Evolutionary conservation across 805 yeast species (phyloP), one percentile per base, ranked within the genome.

Genomic region (Isabelozyma heimii): DNA sequence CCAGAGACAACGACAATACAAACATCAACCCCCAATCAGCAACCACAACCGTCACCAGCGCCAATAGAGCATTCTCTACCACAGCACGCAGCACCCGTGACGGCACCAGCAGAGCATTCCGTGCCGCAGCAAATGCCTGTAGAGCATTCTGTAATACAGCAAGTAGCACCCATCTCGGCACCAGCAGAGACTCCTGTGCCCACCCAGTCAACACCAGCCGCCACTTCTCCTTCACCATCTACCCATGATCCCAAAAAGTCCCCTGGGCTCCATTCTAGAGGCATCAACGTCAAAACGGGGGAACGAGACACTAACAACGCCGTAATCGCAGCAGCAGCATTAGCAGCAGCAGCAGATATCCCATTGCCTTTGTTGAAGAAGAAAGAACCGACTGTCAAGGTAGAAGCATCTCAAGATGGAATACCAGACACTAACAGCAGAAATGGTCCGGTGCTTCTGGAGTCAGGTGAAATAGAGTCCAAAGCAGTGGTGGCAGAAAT

Each of bases 291-390:
- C 14, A 42, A 42, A n/a, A 63, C 67, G 13, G 70, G 72, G 1
- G 63, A 63, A 48, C 48, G 74, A 42, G 69, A 63, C 45, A 65
- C 57, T 30, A 68, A 67, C 44, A 79, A 83, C 56, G 89, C 88
- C 0, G 75, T 78, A 56, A 85, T 87, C 8, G 94, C 92, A 0
- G 94, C 94, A 1, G 92, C 91, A 8, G 92, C 92, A 0, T 70
- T 87, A 45, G 90, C 91, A 3, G 89, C 88, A 0, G 94, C 92
- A 0, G 91, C 91, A 2, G 88, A 84, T 12, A 77, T 82, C 12
- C 94, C 94, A 1, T 61, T 87, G 35, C 91, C 91, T 1, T 57
- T 72, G 45, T 45, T 47, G 28, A 53, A 49, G 40, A 67, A 66
- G 40, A 50, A 48, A 12, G 49, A 49, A 16, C 50, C 45, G 37